Conservation (phyloP, 2,329 filamentous ascomycete species). For the Fusarium sp. region DNA sequence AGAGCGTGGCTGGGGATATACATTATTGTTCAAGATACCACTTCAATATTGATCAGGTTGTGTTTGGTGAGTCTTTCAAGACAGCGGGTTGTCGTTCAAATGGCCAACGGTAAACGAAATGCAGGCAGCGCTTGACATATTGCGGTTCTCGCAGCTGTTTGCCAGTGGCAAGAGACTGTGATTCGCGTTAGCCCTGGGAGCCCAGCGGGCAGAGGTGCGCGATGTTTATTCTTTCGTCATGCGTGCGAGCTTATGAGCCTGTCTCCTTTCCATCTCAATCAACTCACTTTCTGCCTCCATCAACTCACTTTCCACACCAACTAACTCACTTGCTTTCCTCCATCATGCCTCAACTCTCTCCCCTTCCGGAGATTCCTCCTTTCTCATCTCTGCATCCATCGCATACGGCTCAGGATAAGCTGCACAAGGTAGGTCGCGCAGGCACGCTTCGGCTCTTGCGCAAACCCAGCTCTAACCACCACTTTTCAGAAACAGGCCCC, state of each 20-base stretch:
- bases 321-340: too few relatives aligned
- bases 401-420: too few relatives aligned
- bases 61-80: not conserved
- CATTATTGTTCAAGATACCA: not conserved
- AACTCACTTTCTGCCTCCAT: not conserved
- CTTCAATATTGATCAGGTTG: accelerated
- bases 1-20: not conserved
- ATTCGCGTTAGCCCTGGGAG: not conserved
- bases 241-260: not conserved
- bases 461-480: not conserved
- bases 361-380: not conserved
- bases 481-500: too few relatives aligned
- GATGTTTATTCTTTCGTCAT: not conserved
- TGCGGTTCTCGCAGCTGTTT: not conserved
- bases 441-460: accelerated
- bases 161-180: not conserved
- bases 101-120: not conserved
- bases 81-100: not conserved
- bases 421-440: not conserved
- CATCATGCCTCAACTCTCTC: too few relatives aligned
- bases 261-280: not conserved
- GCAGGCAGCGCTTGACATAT: accelerated
- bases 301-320: not conserved
- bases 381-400: not conserved
- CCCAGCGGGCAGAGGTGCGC: accelerated